These are phyloP conservation scores for Coemansia brasiliensis DNA, from an alignment of 192 early-diverging fungal species.

Conservation along the genomic window DNA sequence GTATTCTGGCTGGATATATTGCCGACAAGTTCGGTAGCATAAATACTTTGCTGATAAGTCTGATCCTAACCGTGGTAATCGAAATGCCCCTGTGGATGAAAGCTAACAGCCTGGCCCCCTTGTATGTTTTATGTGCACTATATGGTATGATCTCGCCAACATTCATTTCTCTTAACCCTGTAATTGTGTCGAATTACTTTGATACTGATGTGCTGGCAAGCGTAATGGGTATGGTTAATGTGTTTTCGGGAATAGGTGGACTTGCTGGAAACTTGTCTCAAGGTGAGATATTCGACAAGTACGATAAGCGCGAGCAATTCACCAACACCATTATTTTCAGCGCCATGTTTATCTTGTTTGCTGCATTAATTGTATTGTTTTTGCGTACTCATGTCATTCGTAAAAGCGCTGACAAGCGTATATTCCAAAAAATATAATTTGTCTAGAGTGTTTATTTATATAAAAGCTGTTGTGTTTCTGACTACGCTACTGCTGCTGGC, in stretches of 20 bases:
- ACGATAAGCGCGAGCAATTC: conserved; percentile 34
- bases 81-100: conserved; percentile 45
- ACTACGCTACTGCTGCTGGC: background rate
- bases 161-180: conserved; percentile 49
- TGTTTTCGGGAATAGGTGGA: conserved; percentile 40
- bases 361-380: conserved; percentile 13
- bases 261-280: conserved; percentile 42
- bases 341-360: conserved; percentile 42
- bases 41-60: conserved; percentile 30
- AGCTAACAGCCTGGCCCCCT: conserved; percentile 19
- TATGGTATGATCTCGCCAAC: conserved; percentile 44
- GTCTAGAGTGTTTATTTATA: background rate
- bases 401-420: background rate
- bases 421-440: conserved; percentile 24
- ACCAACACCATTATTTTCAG: conserved; percentile 49
- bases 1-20: conserved; percentile 30
- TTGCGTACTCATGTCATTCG: conserved; percentile 25
- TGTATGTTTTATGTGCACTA: conserved; percentile 37
- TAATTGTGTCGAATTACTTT: conserved; percentile 37
- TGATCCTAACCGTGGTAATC: conserved; percentile 24
- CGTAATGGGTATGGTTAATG: conserved; percentile 43
- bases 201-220: conserved; percentile 29
- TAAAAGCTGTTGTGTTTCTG: background rate
- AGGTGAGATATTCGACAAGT: conserved; percentile 47
- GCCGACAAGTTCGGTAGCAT: conserved; percentile 41